These are phyloP conservation scores for Nephelium lappaceum DNA, from an alignment of 345 rosid genomes.

Conservation along the genomic window DNA sequence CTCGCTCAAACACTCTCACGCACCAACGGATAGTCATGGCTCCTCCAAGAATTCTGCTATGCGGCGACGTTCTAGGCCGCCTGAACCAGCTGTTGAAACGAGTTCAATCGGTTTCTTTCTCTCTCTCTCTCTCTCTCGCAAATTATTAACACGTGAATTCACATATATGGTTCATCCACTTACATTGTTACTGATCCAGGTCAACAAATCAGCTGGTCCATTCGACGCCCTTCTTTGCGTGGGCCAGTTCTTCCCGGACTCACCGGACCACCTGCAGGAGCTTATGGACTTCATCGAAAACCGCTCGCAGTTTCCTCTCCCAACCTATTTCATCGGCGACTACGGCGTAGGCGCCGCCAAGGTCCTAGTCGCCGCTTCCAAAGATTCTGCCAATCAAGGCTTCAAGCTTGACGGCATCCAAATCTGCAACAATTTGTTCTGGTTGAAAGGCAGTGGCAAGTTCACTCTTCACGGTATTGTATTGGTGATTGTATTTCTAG, in stretches of 20 bases:
- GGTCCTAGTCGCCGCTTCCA: conserved; percentile 54
- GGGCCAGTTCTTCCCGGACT: conserved; percentile 86
- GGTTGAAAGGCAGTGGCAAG: conserved; percentile 95
- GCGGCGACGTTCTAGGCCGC: conserved; percentile 88
- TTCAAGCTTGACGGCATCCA: conserved; percentile 83
- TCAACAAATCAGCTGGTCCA: conserved; percentile 80
- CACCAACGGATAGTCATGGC: conserved; percentile 42
- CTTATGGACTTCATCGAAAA: conserved; percentile 66
- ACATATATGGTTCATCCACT: background rate
- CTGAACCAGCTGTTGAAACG: conserved; percentile 88
- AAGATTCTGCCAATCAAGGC: conserved; percentile 61
- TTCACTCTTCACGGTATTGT: conserved; percentile 65
- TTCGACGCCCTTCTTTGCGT: conserved; percentile 81
- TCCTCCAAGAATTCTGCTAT: conserved; percentile 72
- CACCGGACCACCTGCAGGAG: conserved; percentile 59
- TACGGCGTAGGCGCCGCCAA: conserved; percentile 72
- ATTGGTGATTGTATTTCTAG: background rate
- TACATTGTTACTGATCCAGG: conserved; percentile 39
- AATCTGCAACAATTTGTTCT: conserved; percentile 62
- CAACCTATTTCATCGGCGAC: conserved; percentile 86
- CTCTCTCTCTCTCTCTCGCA: background rate
- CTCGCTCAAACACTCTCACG: too few species aligned
- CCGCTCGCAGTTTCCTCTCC: conserved; percentile 65
- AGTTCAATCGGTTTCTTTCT: conserved; percentile 57
- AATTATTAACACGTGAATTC: background rate